Evolutionary conservation across 2,329 filamentous ascomycete species (phyloP).

Genomic region (Cladosporium sp.): DNA sequence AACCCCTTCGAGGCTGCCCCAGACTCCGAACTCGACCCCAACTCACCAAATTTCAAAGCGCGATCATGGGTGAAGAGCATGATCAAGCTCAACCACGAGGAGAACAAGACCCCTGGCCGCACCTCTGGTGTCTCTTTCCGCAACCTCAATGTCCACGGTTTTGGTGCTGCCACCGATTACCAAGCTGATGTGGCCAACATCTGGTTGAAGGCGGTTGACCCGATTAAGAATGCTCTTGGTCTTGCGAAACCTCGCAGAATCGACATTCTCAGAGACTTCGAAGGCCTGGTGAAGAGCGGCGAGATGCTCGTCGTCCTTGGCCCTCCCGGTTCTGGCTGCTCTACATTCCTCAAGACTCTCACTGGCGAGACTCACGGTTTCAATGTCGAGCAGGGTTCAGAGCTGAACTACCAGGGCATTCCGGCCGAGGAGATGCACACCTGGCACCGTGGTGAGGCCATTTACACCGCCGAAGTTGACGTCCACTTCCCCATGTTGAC

Average conservation of each 20-base stretch:
- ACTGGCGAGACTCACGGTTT: slow-evolving; percentile 79
- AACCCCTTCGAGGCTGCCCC: slow-evolving; percentile 36
- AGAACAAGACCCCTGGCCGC: slow-evolving; percentile 36
- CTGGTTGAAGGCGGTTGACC: slow-evolving; percentile 35
- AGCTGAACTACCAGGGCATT: slow-evolving; percentile 79
- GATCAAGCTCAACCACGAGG: slow-evolving; percentile 40
- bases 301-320: slow-evolving; percentile 73
- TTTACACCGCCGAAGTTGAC: slow-evolving; percentile 81
- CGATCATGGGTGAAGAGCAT: slow-evolving; percentile 45
- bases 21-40: slow-evolving; percentile 41
- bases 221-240: slow-evolving; percentile 31
- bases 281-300: slow-evolving; percentile 62
- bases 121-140: slow-evolving; percentile 44
- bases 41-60: slow-evolving; percentile 42
- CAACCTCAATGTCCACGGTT: slow-evolving; percentile 44
- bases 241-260: slow-evolving; percentile 28
- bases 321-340: slow-evolving; percentile 64
- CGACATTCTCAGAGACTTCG: slow-evolving; percentile 62
- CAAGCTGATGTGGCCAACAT: slow-evolving; percentile 47
- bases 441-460: slow-evolving; percentile 73
- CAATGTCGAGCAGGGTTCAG: slow-evolving; percentile 60
- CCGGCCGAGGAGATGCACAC: slow-evolving; percentile 68
- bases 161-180: slow-evolving; percentile 44
- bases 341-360: slow-evolving; percentile 78
- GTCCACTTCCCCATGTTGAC: slow-evolving; percentile 72